Conservation (phyloP, 2,329 filamentous ascomycete species). For the Hymenoscyphus occultus region DNA sequence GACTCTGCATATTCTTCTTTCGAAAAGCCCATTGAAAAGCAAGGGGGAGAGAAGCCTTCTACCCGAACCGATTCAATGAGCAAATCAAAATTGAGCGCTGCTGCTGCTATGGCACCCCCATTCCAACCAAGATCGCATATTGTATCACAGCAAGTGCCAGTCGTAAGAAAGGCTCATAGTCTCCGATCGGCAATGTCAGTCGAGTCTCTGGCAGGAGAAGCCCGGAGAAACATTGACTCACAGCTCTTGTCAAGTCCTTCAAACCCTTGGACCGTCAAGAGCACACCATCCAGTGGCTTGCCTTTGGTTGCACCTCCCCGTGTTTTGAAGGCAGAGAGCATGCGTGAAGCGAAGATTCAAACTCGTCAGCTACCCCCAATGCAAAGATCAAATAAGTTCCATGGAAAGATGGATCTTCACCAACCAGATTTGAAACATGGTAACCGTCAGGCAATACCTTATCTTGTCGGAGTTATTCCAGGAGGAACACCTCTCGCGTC, state of each 20-base stretch:
- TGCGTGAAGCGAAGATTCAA: conserved; percentile 14
- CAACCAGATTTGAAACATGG: neutral
- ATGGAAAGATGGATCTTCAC: conserved; percentile 15
- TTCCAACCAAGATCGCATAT: conserved; percentile 35
- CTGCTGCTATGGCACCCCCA: conserved; percentile 36
- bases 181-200: neutral
- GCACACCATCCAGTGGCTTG: conserved; percentile 1
- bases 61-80: conserved; percentile 6
- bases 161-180: neutral
- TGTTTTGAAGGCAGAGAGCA: conserved; percentile 18
- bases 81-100: conserved; percentile 33
- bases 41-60: conserved; percentile 1
- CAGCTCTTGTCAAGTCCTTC: conserved; percentile 25
- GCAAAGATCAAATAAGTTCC: conserved; percentile 23
- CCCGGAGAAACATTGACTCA: conserved; percentile 23
- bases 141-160: conserved; percentile 8
- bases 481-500: conserved; percentile 42
- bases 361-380: conserved; percentile 7
- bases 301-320: conserved; percentile 5
- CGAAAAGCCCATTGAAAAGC: neutral
- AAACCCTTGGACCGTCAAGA: conserved; percentile 23
- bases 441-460: conserved; percentile 40
- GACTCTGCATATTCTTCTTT: neutral
- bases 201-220: conserved; percentile 13
- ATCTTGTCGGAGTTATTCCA: conserved; percentile 54